phyloP scores from a whole-genome alignment of 2,329 filamentous ascomycete genomes.

The Mycocentrospora acerina region DNA sequence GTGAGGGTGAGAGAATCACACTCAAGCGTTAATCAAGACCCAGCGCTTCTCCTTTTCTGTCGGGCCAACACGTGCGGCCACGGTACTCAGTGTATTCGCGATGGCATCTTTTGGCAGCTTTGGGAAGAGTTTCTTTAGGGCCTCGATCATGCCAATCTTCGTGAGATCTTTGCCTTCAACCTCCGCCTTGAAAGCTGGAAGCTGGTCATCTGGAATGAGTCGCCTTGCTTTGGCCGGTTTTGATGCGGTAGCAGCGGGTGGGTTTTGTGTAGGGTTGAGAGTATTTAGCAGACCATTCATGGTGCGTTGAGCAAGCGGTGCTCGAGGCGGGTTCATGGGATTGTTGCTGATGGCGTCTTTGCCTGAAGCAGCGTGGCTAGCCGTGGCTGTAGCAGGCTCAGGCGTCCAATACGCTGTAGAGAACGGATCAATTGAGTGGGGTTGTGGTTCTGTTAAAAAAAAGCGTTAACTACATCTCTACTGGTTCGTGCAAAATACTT shows the following conservation, averaged over 20 bases:
- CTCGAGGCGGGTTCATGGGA: conserved; percentile 44
- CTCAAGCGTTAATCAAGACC: conserved; percentile 43
- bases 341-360: conserved; percentile 20
- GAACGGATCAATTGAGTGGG: conserved; percentile 77
- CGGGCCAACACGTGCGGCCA: conserved; percentile 65
- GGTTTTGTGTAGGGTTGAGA: conserved; percentile 20
- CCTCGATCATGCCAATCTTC: conserved; percentile 73
- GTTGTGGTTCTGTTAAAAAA: conserved; percentile 45
- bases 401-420: conserved; percentile 75
- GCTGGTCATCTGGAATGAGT: conserved; percentile 59
- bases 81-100: conserved; percentile 66
- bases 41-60: conserved; percentile 67
- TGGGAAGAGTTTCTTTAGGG: conserved; percentile 73
- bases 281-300: conserved; percentile 39
- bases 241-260: conserved; percentile 17
- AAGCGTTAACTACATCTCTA: conserved; percentile 13
- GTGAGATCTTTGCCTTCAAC: conserved; percentile 71
- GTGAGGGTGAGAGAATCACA: too few relatives aligned
- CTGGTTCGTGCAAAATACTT: too few relatives aligned
- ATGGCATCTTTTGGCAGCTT: conserved; percentile 70
- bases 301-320: conserved; percentile 45
- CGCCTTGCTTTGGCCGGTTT: conserved; percentile 45
- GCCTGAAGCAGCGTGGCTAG: conserved; percentile 7
- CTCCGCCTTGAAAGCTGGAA: conserved; percentile 68
- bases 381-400: conserved; percentile 19